Conservation (phyloP, 2,329 filamentous ascomycete species). For the Phoma sp. region DNA sequence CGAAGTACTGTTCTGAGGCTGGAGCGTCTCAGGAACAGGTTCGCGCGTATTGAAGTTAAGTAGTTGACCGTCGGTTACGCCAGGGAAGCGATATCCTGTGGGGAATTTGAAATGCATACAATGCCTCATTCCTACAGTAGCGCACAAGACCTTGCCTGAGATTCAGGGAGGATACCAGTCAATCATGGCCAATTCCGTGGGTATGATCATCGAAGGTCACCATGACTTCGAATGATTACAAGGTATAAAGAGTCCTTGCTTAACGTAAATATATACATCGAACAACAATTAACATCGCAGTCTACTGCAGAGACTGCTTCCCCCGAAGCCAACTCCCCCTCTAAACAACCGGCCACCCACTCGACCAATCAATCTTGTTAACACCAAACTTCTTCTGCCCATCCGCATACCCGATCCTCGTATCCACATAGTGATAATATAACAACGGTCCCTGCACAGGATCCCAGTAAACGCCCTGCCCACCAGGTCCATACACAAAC, state of each 20-base stretch:
- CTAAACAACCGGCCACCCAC: slow-evolving; percentile 56
- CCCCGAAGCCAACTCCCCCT: background rate
- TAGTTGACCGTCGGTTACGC: too few relatives aligned
- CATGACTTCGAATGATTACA: background rate
- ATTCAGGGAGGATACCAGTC: too few relatives aligned
- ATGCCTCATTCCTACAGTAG: too few relatives aligned
- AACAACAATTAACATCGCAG: background rate
- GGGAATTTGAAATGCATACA: too few relatives aligned
- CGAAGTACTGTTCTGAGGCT: too few relatives aligned
- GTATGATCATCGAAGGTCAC: too few relatives aligned
- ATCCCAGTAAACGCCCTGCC: slow-evolving; percentile 65
- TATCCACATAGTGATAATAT: slow-evolving; percentile 69
- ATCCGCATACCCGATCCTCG: slow-evolving; percentile 59
- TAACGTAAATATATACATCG: slow-evolving; percentile 5
- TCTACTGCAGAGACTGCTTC: background rate
- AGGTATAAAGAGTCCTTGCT: background rate
- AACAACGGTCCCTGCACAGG: slow-evolving; percentile 58
- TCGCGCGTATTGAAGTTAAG: too few relatives aligned
- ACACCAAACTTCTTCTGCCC: slow-evolving; percentile 59
- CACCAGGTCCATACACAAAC: slow-evolving; percentile 68
- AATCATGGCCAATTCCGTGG: too few relatives aligned
- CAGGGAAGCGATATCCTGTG: too few relatives aligned
- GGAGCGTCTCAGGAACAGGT: too few relatives aligned
- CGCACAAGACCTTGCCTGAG: too few relatives aligned
- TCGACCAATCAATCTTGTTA: slow-evolving; percentile 58